Conservation (phyloP, 352 stramenopile genomes). For the Thraustochytrium sp. region DNA sequence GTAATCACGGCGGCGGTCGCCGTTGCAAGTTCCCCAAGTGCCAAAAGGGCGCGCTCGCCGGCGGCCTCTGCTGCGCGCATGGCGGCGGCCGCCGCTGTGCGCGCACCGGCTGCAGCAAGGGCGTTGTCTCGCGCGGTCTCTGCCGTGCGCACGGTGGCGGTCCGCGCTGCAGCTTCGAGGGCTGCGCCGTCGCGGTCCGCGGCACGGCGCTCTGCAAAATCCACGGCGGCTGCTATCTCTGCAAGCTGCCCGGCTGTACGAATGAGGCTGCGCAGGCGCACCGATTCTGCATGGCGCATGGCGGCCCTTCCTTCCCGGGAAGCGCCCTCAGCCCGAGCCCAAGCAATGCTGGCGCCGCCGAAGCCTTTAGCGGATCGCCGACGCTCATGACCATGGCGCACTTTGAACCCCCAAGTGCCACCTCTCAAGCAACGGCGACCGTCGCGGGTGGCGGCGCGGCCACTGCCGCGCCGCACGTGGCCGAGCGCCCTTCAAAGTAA, state of each 20-base stretch:
- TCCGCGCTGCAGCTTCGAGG: not conserved
- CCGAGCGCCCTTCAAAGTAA: too few species aligned
- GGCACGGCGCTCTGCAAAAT: constrained; percentile 18
- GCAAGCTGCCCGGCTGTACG: not conserved
- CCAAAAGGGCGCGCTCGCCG: not conserved
- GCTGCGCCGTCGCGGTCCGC: not conserved
- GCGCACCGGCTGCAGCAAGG: constrained; percentile 49
- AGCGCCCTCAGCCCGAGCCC: too few species aligned
- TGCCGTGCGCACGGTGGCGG: not conserved
- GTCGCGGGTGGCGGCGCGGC: too few species aligned
- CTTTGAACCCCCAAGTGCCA: too few species aligned
- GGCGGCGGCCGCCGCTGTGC: constrained; percentile 72
- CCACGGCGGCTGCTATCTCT: constrained; percentile 28
- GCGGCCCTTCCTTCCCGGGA: too few species aligned
- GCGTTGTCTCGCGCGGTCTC: constrained; percentile 59
- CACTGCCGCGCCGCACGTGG: too few species aligned
- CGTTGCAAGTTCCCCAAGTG: not conserved
- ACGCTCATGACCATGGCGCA: too few species aligned
- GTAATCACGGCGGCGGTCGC: not conserved
- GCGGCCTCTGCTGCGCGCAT: not conserved
- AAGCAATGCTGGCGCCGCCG: too few species aligned
- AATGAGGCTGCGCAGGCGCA: not conserved
- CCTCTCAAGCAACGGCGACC: too few species aligned
- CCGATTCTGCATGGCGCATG: not conserved
- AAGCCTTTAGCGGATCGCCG: too few species aligned